Evolutionary conservation across 1,284 basidiomycete species (phyloP).

Genomic region (Puccinia coronata): DNA sequence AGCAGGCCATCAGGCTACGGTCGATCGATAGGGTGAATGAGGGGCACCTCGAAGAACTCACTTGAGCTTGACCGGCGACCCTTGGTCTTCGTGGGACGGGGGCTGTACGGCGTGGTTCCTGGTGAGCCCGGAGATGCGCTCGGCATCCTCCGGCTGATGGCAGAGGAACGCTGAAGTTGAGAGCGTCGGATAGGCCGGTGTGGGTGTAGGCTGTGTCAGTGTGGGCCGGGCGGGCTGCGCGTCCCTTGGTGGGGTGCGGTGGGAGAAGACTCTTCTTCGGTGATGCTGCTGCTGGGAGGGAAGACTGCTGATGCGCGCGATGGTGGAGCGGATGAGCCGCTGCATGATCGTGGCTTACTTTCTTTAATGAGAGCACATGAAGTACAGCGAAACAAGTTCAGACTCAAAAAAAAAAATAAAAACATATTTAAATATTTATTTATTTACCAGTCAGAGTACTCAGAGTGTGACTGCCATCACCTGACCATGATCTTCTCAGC

Average conservation of each 20-base stretch:
- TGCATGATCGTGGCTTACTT: too few relatives aligned
- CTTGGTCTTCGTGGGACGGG: background rate
- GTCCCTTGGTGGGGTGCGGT: background rate
- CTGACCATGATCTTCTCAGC: too few relatives aligned
- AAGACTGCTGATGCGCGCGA: too few relatives aligned
- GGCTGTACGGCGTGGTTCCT: background rate
- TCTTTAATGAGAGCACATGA: too few relatives aligned
- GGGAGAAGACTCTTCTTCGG: background rate
- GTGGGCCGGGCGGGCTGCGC: background rate
- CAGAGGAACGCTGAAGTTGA: constrained; percentile 42
- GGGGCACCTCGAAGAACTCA: background rate
- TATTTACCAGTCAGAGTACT: too few relatives aligned
- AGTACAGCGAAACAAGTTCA: too few relatives aligned
- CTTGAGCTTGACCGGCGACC: constrained; percentile 10
- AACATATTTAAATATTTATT: too few relatives aligned
- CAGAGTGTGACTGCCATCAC: too few relatives aligned
- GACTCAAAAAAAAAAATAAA: too few relatives aligned
- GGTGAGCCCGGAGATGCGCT: constrained; percentile 13
- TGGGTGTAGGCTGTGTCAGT: background rate
- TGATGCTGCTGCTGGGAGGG: too few relatives aligned
- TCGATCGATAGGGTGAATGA: background rate
- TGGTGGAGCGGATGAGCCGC: too few relatives aligned
- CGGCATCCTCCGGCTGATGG: constrained; percentile 30
- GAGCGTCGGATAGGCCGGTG: constrained; percentile 30
- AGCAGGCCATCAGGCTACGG: background rate